phyloP scores from a whole-genome alignment of 768 basidiomycete species.

The Xerocomellus amylosporus region DNA sequence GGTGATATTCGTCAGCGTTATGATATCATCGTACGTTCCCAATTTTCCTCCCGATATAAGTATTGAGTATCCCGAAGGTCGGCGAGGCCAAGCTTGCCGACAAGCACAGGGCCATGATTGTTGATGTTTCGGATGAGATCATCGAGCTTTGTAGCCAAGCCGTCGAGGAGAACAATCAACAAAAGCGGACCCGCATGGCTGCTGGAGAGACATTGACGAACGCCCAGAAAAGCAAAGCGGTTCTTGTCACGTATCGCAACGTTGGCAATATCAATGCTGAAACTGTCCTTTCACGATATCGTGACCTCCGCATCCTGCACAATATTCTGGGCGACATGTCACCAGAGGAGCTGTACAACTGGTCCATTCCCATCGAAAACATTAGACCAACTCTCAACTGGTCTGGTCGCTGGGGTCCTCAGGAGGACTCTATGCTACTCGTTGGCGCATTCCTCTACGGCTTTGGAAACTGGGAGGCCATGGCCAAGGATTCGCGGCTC shows the following conservation, averaged over 20 bases:
- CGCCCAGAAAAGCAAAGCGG: constrained; percentile 95
- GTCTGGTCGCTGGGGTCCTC: constrained; percentile 92
- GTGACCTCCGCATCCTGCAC: constrained; percentile 85
- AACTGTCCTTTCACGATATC: constrained; percentile 86
- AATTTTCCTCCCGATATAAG: not conserved
- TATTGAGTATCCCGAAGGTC: constrained; percentile 50
- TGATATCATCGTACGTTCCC: constrained; percentile 78
- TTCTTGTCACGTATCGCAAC: constrained; percentile 85
- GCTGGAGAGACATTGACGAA: constrained; percentile 88
- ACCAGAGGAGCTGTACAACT: constrained; percentile 68
- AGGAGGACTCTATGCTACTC: constrained; percentile 92
- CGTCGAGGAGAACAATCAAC: constrained; percentile 78
- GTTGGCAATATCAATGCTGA: constrained; percentile 97
- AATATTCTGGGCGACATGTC: constrained; percentile 67
- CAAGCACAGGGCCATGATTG: constrained; percentile 92
- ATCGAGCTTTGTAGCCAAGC: constrained; percentile 81
- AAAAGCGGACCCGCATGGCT: constrained; percentile 70
- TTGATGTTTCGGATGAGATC: constrained; percentile 90
- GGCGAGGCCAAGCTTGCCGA: constrained; percentile 84
- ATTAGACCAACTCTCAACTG: constrained; percentile 94
- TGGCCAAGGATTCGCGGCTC: constrained; percentile 83
- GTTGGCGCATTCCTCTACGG: constrained; percentile 92
- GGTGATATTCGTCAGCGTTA: constrained; percentile 95
- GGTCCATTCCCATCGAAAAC: constrained; percentile 88
- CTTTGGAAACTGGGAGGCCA: constrained; percentile 96